Base-by-base conservation (phyloP, 371 early-diverging fungal species). In the Syncephalastrum monosporum region DNA sequence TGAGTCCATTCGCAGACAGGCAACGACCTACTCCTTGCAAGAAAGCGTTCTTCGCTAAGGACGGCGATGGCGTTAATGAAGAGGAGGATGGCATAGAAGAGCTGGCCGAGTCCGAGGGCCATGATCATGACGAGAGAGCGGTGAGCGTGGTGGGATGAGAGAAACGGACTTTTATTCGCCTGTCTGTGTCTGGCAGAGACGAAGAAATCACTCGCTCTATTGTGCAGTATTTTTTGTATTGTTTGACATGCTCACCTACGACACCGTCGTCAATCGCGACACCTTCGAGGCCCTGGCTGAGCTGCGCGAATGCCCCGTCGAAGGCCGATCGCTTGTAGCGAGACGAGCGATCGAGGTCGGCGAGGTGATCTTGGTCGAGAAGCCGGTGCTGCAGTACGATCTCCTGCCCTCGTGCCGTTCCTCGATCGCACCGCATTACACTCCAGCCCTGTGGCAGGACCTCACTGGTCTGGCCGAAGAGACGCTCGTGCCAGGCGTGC, bases 41-140 rank as follows among this genome's bases (percentile, higher is more conserved):
- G 82, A 64, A 97, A 97, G 33, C 98, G 85, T 54, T 97, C 94
- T 78, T 97, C 96, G 66, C 93, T 91, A 47, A 97, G 75, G 48
- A 97, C 85, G 42, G 96, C 96, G 29, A 97, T 80, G 42, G 93
- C 91, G 73, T 97, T 97, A 63, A 95, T 84, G 63, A 94, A 77
- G 62, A 94, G 83, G 43, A 96, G 75, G 49, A 80, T 60, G 15
- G 89, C 85, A 63, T 92, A 90, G 51, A 96, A 75, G 47, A 96
- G 68, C 38, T 84, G 84, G 41, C 91, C 91, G 46, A 92, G 74
- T 42, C 85, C 84, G 60, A 90, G 73, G 29, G 81, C 66, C 73
- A 83, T 74, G 67, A 63, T 65, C 38, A 33, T 33, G 38, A 33
- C 38, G 38, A 55, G 42, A 21, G 17, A 42, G 24, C 17, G 12